Evolutionary conservation across 805 yeast species (phyloP), one percentile per base, ranked within the genome.

Genomic region (Saccharomycopsis guyanensis): DNA sequence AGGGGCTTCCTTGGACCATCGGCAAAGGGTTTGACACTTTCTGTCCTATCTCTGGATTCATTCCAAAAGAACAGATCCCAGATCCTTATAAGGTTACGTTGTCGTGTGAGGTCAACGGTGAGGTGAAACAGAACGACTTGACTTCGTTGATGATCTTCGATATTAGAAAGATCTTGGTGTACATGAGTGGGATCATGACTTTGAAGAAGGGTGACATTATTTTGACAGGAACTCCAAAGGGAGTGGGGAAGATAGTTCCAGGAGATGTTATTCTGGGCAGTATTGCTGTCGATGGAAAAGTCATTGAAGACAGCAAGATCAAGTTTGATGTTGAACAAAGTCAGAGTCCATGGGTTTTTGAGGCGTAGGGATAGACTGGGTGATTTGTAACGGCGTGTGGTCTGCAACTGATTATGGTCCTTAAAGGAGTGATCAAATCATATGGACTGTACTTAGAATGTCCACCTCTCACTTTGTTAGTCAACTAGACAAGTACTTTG

Each of bases 1-100:
- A 86, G 63, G 97, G 97, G 1, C 71, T 91, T 44, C 98, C 99
- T 3, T 93, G 99, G 99, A 66, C 91, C 3, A 86, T 88, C 54
- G 96, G 93, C 31, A 93, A 93, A 61, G 98, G 98, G 0, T 91
- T 88, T 62, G 99, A 93, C 59, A 91, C 98, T 0, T 93, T 93
- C 63, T 71, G 86, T 61, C 99, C 99, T 1, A 60, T 93, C n/a
- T 82, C 95, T 5, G 64, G 68, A 18, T 76, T 79, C 54, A 81
- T 93, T 45, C 76, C 89, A 7, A 82, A 84, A 57, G 62, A 60
- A 0, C 60, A 70, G 51, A 77, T 93, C 46, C 73, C 79, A 3
- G 85, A 83, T 56, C 95, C 94, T 3, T 81, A 84, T 58, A 73
- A 81, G 31, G 88, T 80, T 12, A 72, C 71, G 49, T 70, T 82